Conservation (phyloP, 257 asterid species). For the Echium plantagineum region DNA sequence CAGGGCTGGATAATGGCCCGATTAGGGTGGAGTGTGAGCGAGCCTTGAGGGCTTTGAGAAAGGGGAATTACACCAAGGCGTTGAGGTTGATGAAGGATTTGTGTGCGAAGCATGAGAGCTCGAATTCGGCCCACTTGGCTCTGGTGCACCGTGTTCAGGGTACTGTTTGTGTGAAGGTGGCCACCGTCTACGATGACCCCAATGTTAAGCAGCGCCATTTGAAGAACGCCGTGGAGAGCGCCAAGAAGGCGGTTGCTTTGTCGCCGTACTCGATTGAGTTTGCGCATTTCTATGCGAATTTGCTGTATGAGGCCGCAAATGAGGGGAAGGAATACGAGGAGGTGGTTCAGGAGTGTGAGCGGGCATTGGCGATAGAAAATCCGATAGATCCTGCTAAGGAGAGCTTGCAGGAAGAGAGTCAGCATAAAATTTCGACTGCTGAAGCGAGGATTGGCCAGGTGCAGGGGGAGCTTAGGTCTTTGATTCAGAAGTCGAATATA, state of each 20-base stretch:
- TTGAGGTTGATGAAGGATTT: constrained; percentile 69
- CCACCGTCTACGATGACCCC: constrained; percentile 50
- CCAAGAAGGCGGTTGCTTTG: constrained; percentile 38
- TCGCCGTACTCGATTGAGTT: constrained; percentile 73
- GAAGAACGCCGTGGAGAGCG: constrained; percentile 64
- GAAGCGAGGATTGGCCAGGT: constrained; percentile 48
- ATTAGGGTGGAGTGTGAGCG: constrained; percentile 61
- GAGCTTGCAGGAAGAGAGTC: constrained; percentile 67
- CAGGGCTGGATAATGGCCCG: constrained; percentile 7
- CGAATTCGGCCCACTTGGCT: constrained; percentile 31
- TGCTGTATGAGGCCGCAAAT: constrained; percentile 55
- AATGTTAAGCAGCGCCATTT: constrained; percentile 52
- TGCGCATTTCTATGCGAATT: constrained; percentile 64
- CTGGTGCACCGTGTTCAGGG: constrained; percentile 65
- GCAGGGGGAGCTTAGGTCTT: constrained; percentile 48
- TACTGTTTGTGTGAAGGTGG: constrained; percentile 53
- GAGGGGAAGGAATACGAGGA: constrained; percentile 70
- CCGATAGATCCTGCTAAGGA: constrained; percentile 88
- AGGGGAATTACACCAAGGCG: constrained; percentile 66
- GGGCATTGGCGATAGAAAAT: constrained; percentile 61
- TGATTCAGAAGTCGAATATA: constrained; percentile 68
- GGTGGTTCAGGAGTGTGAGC: constrained; percentile 70
- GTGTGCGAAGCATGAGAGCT: constrained; percentile 40
- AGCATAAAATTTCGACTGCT: constrained; percentile 48
- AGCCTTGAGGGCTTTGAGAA: constrained; percentile 49